Evolutionary conservation across 2,329 filamentous ascomycete species (phyloP).

Genomic region (Clarireedia paspali): DNA sequence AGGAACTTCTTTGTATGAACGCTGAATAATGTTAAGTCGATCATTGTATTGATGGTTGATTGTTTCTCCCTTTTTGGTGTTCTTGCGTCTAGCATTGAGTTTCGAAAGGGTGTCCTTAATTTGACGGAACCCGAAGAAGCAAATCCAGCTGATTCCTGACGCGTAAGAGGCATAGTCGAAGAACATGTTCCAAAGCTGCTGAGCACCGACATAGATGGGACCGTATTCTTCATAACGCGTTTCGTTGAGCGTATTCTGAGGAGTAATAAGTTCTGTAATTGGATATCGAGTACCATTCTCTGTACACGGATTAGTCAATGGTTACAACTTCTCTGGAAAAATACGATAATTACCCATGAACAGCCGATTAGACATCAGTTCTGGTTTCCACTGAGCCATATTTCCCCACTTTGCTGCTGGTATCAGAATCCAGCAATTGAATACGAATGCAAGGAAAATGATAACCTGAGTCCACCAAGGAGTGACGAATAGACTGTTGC

Average conservation of each 20-base stretch:
- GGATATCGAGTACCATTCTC: conserved; percentile 32
- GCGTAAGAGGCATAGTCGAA: conserved; percentile 53
- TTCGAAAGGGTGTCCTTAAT: conserved; percentile 39
- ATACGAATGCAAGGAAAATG: conserved; percentile 45
- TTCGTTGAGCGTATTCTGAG: conserved; percentile 28
- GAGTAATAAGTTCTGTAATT: conserved; percentile 29
- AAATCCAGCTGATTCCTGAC: conserved; percentile 51
- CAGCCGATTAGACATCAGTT: conserved; percentile 51
- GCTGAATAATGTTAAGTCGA: conserved; percentile 50
- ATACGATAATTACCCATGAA: conserved; percentile 35
- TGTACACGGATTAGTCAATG: conserved; percentile 2
- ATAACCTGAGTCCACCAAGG: conserved; percentile 54
- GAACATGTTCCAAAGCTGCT: conserved; percentile 51
- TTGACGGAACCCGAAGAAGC: conserved; percentile 44
- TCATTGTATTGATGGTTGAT: conserved; percentile 50
- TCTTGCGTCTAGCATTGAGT: conserved; percentile 32
- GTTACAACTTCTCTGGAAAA: not conserved
- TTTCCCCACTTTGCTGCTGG: conserved; percentile 52
- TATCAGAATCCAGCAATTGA: conserved; percentile 50
- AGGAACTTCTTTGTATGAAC: conserved; percentile 50
- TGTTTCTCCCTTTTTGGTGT: conserved; percentile 24
- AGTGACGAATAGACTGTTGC: conserved; percentile 44
- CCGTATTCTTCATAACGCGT: conserved; percentile 42
- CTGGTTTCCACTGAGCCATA: conserved; percentile 42
- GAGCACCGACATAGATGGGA: conserved; percentile 48